Percentiles rank a stretch among this genome's conserved stretches.
These are phyloP conservation scores for Diaporthe australafricana DNA, from an alignment of 2,329 filamentous ascomycete species.

Conservation along the genomic window DNA sequence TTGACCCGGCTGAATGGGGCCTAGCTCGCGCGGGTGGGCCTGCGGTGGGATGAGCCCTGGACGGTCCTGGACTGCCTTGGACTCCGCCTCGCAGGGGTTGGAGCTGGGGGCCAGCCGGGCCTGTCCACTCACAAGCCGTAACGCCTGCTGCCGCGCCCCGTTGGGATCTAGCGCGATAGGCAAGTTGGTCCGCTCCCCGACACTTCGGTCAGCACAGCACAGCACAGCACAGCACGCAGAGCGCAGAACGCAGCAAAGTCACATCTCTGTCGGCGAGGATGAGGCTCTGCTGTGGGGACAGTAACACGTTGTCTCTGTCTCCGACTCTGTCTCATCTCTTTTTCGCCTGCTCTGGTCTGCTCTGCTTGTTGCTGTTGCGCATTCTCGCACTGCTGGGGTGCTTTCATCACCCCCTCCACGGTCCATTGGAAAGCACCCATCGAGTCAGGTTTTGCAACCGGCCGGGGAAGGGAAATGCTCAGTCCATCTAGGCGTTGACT, in stretches of 20 bases:
- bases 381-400: constrained; percentile 16
- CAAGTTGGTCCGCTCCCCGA: constrained; percentile 19
- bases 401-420: no score
- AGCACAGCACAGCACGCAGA: not conserved
- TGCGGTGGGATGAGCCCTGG: constrained; percentile 23
- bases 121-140: not conserved
- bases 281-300: constrained; percentile 30
- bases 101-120: constrained; percentile 3
- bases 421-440: not conserved
- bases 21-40: constrained; percentile 10
- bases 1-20: constrained; percentile 11
- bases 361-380: not conserved
- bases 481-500: not conserved
- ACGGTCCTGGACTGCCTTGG: constrained; percentile 20
- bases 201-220: constrained; percentile 11
- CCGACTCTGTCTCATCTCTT: not conserved
- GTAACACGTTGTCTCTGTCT: constrained; percentile 19
- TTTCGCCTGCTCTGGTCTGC: constrained; percentile 4
- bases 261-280: constrained; percentile 2
- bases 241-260: not conserved
- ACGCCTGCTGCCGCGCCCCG: not conserved
- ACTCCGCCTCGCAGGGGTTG: constrained; percentile 29
- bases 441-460: not conserved
- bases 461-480: not conserved
- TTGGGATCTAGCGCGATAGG: constrained; percentile 1